Conservation (phyloP, 441 rosid genomes). For the Metrosideros polymorpha region DNA sequence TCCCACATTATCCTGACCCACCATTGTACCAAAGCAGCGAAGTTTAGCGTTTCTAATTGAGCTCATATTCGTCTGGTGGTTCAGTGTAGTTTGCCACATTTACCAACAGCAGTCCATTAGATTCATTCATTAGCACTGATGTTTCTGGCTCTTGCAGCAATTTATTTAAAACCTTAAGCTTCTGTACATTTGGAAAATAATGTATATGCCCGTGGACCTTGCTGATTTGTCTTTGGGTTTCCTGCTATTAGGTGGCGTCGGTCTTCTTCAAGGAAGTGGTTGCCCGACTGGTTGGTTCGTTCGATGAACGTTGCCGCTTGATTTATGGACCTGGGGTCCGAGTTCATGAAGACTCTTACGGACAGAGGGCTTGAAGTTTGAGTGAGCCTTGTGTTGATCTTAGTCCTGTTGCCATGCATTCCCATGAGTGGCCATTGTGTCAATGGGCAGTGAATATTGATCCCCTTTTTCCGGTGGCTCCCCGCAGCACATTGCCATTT, state of each 20-base stretch:
- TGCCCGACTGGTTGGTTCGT: slow-evolving; percentile 5
- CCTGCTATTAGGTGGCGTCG: slow-evolving; percentile 1
- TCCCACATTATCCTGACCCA: not conserved
- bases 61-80: not conserved
- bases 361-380: not conserved
- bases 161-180: not conserved
- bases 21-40: not conserved
- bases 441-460: not conserved
- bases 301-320: slow-evolving; percentile 6
- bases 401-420: not conserved
- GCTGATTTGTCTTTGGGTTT: not conserved
- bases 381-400: not conserved
- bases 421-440: not conserved
- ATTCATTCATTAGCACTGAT: not conserved
- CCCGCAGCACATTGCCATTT: not conserved
- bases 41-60: not conserved
- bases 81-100: not conserved
- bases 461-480: not conserved
- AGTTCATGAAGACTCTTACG: not conserved
- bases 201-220: not conserved
- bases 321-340: slow-evolving; percentile 7
- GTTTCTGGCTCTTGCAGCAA: not conserved
- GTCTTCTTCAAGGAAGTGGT: slow-evolving; percentile 14
- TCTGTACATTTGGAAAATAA: not conserved
- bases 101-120: not conserved